Percentiles rank a stretch among this genome's conserved stretches.
Evolutionary conservation across 2,329 filamentous ascomycete species (phyloP).

Genomic region (Fusarium proliferatum): DNA sequence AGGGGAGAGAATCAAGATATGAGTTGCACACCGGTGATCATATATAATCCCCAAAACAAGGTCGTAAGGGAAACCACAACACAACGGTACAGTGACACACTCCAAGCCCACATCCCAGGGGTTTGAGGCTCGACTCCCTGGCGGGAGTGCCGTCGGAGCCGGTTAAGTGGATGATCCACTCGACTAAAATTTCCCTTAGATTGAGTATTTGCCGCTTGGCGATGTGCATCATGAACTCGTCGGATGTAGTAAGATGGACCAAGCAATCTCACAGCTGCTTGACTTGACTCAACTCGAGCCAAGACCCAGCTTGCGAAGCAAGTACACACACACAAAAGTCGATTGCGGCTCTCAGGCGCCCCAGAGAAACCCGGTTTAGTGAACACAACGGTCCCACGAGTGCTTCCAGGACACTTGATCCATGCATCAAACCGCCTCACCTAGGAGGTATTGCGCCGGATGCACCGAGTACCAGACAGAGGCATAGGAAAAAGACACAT

Average conservation of each 20-base stretch:
- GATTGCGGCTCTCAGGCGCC: conserved; percentile 22
- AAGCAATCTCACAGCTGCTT: conserved; percentile 13
- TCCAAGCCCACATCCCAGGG: conserved; percentile 41
- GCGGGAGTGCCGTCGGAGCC: conserved; percentile 45
- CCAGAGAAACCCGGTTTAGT: conserved; percentile 18
- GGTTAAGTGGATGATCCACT: conserved; percentile 47
- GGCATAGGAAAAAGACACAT: conserved; percentile 27
- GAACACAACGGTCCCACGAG: conserved; percentile 38
- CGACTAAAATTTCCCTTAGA: conserved; percentile 46
- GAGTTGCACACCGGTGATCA: conserved; percentile 37
- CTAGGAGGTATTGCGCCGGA: conserved; percentile 42
- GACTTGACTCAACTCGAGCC: conserved; percentile 12
- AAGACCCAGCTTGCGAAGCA: conserved; percentile 2
- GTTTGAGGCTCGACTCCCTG: conserved; percentile 44
- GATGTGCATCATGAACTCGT: conserved; percentile 45
- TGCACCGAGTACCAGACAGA: conserved; percentile 43
- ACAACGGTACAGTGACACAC: conserved; percentile 40
- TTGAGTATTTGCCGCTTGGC: conserved; percentile 50
- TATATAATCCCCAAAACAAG: conserved; percentile 44
- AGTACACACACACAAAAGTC: not conserved
- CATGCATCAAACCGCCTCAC: conserved; percentile 48
- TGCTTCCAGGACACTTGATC: conserved; percentile 46
- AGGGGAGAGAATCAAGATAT: conserved; percentile 3
- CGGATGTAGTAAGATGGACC: conserved; percentile 24
- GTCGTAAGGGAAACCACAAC: conserved; percentile 32